Evolutionary conservation across 2,329 filamentous ascomycete species (phyloP).

Genomic region (Xylaria polymorpha): DNA sequence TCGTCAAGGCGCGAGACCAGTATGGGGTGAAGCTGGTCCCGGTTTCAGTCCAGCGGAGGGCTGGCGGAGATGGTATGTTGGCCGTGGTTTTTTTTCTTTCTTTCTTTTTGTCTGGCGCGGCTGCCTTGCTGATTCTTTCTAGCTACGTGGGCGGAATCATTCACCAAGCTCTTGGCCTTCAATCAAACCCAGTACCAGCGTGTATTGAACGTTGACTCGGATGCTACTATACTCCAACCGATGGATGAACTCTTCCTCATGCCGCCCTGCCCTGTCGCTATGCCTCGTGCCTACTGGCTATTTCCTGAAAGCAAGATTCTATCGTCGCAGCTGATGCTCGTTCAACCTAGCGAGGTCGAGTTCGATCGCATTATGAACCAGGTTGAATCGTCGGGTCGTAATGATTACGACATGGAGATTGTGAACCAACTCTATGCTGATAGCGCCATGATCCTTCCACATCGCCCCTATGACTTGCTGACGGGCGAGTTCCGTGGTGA

Average conservation of each 20-base stretch:
- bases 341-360: constrained; percentile 67
- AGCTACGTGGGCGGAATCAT: constrained; percentile 71
- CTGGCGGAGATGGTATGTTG: constrained; percentile 53
- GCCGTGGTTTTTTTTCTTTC: background rate
- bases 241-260: constrained; percentile 79
- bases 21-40: constrained; percentile 60
- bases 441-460: constrained; percentile 70
- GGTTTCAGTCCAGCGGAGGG: constrained; percentile 54
- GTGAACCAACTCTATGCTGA: constrained; percentile 71
- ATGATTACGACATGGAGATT: constrained; percentile 74
- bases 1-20: constrained; percentile 57
- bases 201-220: constrained; percentile 67
- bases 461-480: constrained; percentile 70
- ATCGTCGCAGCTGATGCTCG: constrained; percentile 70
- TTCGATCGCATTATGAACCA: constrained; percentile 54
- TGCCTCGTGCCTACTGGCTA: constrained; percentile 79
- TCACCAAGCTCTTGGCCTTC: constrained; percentile 76
- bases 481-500: constrained; percentile 70
- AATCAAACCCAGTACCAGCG: constrained; percentile 71
- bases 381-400: constrained; percentile 47
- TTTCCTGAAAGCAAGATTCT: constrained; percentile 64
- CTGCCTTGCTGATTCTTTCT: constrained; percentile 21
- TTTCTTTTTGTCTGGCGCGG: background rate
- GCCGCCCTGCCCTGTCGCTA: constrained; percentile 69
- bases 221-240: constrained; percentile 69